Evolutionary conservation across 805 yeast species (phyloP).

Genomic region (Wickerhamiella siamensis): DNA sequence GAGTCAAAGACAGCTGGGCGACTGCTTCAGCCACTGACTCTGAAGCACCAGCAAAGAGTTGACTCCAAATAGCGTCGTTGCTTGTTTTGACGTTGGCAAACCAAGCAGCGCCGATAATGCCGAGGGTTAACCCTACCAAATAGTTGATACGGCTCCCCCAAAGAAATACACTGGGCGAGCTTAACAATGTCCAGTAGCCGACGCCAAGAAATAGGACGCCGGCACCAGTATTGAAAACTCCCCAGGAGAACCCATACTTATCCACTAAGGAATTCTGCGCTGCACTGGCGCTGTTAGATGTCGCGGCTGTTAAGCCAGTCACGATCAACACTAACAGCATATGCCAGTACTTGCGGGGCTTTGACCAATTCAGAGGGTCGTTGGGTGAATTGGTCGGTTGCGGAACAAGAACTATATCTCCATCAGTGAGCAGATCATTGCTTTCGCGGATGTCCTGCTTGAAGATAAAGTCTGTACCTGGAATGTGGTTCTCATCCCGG

Average conservation of each 20-base stretch:
- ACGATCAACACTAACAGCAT: conserved; percentile 27
- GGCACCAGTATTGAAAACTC: conserved; percentile 64
- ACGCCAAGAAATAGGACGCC: conserved; percentile 62
- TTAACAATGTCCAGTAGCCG: conserved; percentile 46
- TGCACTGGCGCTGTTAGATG: conserved; percentile 60
- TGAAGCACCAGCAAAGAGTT: conserved; percentile 65
- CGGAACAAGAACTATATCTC: conserved; percentile 41
- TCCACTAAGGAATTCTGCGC: conserved; percentile 52
- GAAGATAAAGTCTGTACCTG: conserved; percentile 24
- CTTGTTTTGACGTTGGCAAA: conserved; percentile 43
- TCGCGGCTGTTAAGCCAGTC: conserved; percentile 36
- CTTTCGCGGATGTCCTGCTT: conserved; percentile 21
- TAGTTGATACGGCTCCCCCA: conserved; percentile 52
- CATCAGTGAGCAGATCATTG: conserved; percentile 17
- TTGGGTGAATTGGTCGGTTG: conserved; percentile 55
- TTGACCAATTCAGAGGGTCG: conserved; percentile 56
- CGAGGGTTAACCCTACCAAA: conserved; percentile 43
- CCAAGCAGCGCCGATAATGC: conserved; percentile 57
- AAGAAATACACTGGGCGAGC: conserved; percentile 54
- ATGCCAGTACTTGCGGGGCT: conserved; percentile 33
- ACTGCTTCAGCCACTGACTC: conserved; percentile 74
- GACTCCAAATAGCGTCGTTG: conserved; percentile 60
- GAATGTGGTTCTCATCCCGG: conserved; percentile 13
- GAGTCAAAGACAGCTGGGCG: conserved; percentile 48
- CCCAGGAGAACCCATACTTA: conserved; percentile 48